Evolutionary conservation across 192 early-diverging fungal species (phyloP), one percentile per base, ranked within the genome.

Genomic region (Coemansia sp.): DNA sequence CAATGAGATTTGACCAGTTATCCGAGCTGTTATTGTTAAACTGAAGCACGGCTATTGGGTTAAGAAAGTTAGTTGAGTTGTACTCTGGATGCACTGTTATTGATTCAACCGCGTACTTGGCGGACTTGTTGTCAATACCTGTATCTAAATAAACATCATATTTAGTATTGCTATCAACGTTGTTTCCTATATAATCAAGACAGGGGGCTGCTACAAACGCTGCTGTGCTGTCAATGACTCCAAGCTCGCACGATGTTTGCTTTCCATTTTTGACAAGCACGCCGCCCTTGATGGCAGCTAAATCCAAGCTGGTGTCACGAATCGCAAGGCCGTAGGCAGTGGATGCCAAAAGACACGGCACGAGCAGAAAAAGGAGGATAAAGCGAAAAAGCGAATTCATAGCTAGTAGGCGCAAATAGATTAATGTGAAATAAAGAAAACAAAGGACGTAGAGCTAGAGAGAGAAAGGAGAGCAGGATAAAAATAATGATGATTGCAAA

Each of bases 171-270:
- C 2, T 25, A 19, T 67, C 37, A 22, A 67, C 25, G 5, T 1
- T 19, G 32, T 53, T 45, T 40, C 56, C 56, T 16, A 42, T 37
- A 58, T n/a, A 59, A 42, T 67, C 65, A 17, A 67, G 43, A 38
- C 65, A 67, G 4, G 37, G 14, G 1, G 56, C 56, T n/a, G 56
- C 56, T 38, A 58, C 56, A 16, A 58, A 58, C 13, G 56, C 57
- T 5, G 40, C 39, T 4, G 19, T 56, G 42, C 44, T 49, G n/a
- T 67, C 65, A 13, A 67, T 59, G 4, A 59, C 65, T 39, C 56
- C 56, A 32, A 67, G 55, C 56, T 67, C 65, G 16, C 65, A 67
- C 3, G 65, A 67, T 5, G 56, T 67, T 0, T 57, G 65, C n/a
- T 67, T 59, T 25, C 65, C 65, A 16, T 67, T 59, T 39, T 58